Evolutionary conservation across 2,329 filamentous ascomycete genomes (phyloP).

Genomic region (Epichloe glyceriae): DNA sequence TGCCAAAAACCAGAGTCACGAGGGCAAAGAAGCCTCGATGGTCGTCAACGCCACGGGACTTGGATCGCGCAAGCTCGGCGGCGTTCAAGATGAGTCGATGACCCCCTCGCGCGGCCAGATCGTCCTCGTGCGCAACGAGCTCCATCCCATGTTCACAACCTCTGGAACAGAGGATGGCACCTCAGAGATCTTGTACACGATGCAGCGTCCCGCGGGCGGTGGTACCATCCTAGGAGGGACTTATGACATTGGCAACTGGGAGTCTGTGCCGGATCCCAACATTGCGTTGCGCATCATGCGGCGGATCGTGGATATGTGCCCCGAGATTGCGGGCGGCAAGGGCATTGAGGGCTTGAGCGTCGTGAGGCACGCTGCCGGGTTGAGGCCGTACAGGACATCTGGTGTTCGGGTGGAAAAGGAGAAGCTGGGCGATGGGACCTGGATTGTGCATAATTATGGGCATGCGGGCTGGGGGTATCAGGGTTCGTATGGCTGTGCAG

Average conservation of each 20-base stretch:
- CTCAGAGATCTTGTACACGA: constrained; percentile 66
- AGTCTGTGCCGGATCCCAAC: constrained; percentile 63
- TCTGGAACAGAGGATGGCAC: constrained; percentile 63
- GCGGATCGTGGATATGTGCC: constrained; percentile 52
- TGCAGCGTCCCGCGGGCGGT: constrained; percentile 68
- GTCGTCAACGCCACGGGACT: constrained; percentile 81
- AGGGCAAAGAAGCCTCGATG: constrained; percentile 47
- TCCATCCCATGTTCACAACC: constrained; percentile 52
- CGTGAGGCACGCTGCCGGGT: constrained; percentile 68
- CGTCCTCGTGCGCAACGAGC: constrained; percentile 70
- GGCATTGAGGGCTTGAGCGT: constrained; percentile 63
- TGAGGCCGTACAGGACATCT: constrained; percentile 60
- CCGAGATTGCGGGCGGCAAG: constrained; percentile 48
- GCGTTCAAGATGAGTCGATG: constrained; percentile 63
- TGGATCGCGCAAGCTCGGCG: constrained; percentile 60
- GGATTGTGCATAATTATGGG: constrained; percentile 72
- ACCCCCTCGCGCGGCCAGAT: constrained; percentile 72
- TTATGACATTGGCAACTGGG: constrained; percentile 69
- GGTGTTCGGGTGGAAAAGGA: constrained; percentile 62
- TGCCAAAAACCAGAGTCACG: constrained; percentile 39
- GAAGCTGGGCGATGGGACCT: constrained; percentile 35
- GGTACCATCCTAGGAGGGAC: constrained; percentile 81
- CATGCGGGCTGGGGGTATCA: constrained; percentile 70
- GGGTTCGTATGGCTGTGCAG: constrained; percentile 56
- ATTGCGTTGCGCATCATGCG: constrained; percentile 77